phyloP scores from a whole-genome alignment of 768 basidiomycete genomes.

The Astraeus odoratus region DNA sequence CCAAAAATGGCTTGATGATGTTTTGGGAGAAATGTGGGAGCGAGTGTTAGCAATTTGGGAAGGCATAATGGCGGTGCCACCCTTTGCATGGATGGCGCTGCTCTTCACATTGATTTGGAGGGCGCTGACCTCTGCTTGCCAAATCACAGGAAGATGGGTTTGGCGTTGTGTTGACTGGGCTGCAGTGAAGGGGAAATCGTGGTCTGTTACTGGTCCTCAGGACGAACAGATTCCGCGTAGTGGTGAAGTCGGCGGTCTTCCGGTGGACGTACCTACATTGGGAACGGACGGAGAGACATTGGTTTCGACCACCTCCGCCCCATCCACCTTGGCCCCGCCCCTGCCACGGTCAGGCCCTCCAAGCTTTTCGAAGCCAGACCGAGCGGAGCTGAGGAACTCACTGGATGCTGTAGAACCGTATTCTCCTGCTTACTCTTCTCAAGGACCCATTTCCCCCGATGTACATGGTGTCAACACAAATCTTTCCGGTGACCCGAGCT shows the following conservation, averaged over 20 bases:
- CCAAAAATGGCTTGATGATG: constrained; percentile 64
- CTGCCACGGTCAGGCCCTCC: not conserved
- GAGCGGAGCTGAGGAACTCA: not conserved
- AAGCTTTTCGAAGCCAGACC: not conserved
- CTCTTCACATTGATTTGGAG: not conserved
- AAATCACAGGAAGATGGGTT: not conserved
- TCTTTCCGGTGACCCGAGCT: not conserved
- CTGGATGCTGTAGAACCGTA: not conserved
- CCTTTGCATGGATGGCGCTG: not conserved
- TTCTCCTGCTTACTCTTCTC: constrained; percentile 1
- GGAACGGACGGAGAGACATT: not conserved
- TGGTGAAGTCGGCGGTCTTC: not conserved
- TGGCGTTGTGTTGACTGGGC: not conserved
- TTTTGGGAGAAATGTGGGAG: constrained; percentile 35
- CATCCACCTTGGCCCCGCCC: not conserved
- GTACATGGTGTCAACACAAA: not conserved
- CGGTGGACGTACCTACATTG: not conserved
- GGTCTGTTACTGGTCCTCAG: too few relatives aligned
- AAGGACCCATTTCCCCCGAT: constrained; percentile 4
- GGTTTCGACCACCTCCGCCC: not conserved
- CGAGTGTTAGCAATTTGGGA: not conserved
- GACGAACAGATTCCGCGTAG: not conserved
- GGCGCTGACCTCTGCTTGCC: not conserved
- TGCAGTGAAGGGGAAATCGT: not conserved
- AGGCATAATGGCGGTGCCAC: not conserved